A percentile compares a stretch with the other conserved stretches of the same genome.
Evolutionary conservation across 2,329 filamentous ascomycete genomes (phyloP).

Genomic region (Geosmithia putterillii): DNA sequence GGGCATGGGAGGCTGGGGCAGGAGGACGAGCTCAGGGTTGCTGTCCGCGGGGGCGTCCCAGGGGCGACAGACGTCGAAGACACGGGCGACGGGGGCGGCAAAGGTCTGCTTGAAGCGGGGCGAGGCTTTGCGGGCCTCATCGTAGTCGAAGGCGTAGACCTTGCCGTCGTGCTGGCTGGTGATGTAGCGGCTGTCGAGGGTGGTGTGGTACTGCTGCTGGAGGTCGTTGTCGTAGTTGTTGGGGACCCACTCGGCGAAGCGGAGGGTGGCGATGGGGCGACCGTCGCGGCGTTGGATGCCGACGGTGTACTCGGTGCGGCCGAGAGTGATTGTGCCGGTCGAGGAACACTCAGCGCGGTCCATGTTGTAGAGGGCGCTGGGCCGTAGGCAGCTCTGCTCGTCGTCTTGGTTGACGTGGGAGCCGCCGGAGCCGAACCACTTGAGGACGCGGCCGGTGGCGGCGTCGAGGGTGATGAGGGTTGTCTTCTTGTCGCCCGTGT

Average conservation of each 20-base stretch:
- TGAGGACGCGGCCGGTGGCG: slow-evolving; percentile 67
- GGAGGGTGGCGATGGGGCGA: slow-evolving; percentile 73
- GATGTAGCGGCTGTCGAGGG: slow-evolving; percentile 81
- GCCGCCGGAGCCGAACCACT: slow-evolving; percentile 69
- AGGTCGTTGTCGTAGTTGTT: slow-evolving; percentile 88
- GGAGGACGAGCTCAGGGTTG: slow-evolving; percentile 66
- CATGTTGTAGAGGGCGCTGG: slow-evolving; percentile 53
- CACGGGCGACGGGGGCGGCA: slow-evolving; percentile 66
- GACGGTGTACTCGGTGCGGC: slow-evolving; percentile 81
- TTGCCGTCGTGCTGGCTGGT: slow-evolving; percentile 78
- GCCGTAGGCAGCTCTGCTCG: slow-evolving; percentile 64
- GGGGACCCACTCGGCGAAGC: slow-evolving; percentile 87
- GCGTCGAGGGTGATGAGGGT: slow-evolving; percentile 84
- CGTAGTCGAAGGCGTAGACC: slow-evolving; percentile 68
- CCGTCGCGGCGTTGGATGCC: slow-evolving; percentile 67
- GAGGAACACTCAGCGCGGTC: slow-evolving; percentile 61
- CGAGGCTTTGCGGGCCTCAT: slow-evolving; percentile 33
- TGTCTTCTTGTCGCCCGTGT: slow-evolving; percentile 84
- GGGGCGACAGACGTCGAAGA: slow-evolving; percentile 78
- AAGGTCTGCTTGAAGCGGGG: slow-evolving; percentile 58
- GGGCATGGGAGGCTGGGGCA: slow-evolving; percentile 72
- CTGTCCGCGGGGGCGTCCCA: slow-evolving; percentile 47
- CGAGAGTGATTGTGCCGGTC: slow-evolving; percentile 69
- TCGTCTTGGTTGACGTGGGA: slow-evolving; percentile 49
- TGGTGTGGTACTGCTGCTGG: slow-evolving; percentile 65